Conservation (phyloP, 345 rosid genomes). For the Linum lewisii region DNA sequence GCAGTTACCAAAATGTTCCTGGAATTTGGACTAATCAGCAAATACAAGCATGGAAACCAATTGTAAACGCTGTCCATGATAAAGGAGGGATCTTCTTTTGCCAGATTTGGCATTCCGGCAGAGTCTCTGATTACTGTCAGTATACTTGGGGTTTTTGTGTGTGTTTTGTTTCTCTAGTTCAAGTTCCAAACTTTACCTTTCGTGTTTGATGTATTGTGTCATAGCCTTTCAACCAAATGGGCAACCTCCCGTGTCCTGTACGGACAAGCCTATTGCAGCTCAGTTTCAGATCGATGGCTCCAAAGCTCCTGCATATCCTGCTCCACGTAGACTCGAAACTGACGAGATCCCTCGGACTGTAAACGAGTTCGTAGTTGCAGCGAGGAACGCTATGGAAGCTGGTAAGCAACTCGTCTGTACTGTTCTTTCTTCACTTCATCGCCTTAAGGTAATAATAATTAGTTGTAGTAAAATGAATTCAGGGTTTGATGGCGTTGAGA, state of each 20-base stretch:
- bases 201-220: too few relatives aligned
- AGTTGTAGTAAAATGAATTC: not conserved
- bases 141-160: too few relatives aligned
- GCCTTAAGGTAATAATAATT: not conserved
- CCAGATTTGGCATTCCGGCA: conserved; percentile 23
- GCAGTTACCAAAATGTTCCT: conserved; percentile 11
- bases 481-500: conserved; percentile 3
- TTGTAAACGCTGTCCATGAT: conserved; percentile 15
- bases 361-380: conserved; percentile 11
- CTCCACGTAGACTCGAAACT: conserved; percentile 5
- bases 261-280: conserved; percentile 7
- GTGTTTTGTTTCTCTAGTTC: not conserved
- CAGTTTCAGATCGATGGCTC: conserved; percentile 7
- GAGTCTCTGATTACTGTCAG: conserved; percentile 16
- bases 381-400: conserved; percentile 13
- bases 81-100: conserved; percentile 22
- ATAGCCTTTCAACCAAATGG: conserved; percentile 15
- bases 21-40: conserved; percentile 22
- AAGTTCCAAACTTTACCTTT: too few relatives aligned
- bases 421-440: not conserved
- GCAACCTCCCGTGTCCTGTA: conserved; percentile 11
- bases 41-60: conserved; percentile 21
- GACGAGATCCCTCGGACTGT: conserved; percentile 9
- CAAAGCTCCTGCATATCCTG: conserved; percentile 1
- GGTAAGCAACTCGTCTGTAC: not conserved